Percentiles rank a stretch among this genome's conserved stretches.
These are phyloP conservation scores for Diaporthe sp. DNA, from an alignment of 2,329 filamentous ascomycete species.

Conservation along the genomic window DNA sequence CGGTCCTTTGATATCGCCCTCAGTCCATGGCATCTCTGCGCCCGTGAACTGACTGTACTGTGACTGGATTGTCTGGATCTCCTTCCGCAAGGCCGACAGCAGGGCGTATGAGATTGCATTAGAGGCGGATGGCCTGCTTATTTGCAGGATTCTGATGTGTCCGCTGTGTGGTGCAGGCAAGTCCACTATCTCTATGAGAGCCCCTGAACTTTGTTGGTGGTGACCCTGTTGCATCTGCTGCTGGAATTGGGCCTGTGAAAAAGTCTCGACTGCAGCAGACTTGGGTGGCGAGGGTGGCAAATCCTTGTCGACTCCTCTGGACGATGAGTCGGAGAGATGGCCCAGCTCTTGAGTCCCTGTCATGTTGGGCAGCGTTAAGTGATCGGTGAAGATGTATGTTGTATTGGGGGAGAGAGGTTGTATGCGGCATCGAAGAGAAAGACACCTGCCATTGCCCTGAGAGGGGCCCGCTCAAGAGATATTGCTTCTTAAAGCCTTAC, in stretches of 20 bases:
- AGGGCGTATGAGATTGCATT: constrained; percentile 90
- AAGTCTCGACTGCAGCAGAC: constrained; percentile 29
- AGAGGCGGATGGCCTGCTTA: constrained; percentile 85
- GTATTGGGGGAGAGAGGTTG: neutral
- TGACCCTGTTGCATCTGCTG: constrained; percentile 20
- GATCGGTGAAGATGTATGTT: neutral
- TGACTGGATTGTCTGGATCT: constrained; percentile 77
- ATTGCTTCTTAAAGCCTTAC: constrained; percentile 16
- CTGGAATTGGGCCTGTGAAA: constrained; percentile 25
- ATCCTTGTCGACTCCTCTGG: constrained; percentile 30
- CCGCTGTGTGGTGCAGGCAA: constrained; percentile 83
- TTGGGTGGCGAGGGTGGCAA: constrained; percentile 34
- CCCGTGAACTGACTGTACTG: constrained; percentile 67
- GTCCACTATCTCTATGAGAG: constrained; percentile 76
- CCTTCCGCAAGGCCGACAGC: constrained; percentile 75
- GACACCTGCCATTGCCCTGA: neutral
- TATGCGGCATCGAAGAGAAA: neutral
- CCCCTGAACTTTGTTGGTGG: constrained; percentile 18
- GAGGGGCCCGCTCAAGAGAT: neutral
- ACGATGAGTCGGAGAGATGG: constrained; percentile 8
- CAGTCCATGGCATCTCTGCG: constrained; percentile 58
- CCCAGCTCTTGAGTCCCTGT: constrained; percentile 7
- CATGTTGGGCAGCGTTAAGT: neutral
- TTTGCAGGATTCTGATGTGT: constrained; percentile 86
- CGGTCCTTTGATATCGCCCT: constrained; percentile 58